Conservation (phyloP, 306 rosid species). For the Echinosophora koreensis region DNA sequence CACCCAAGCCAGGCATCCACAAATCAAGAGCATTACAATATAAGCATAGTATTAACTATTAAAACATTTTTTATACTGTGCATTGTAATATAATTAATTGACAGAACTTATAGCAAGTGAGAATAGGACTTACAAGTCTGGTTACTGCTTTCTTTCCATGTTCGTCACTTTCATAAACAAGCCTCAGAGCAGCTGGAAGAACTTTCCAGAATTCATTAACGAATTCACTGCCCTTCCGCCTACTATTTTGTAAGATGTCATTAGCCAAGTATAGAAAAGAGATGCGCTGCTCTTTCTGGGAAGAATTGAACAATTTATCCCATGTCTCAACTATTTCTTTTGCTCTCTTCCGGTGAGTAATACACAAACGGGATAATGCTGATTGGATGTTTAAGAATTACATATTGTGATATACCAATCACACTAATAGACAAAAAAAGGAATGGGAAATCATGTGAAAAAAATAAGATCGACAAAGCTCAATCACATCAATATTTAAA, state of each 20-base stretch:
- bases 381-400: slow-evolving; percentile 52
- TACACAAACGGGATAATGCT: slow-evolving; percentile 81
- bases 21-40: not conserved
- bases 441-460: not conserved
- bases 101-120: not conserved
- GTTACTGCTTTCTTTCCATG: slow-evolving; percentile 71
- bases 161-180: slow-evolving; percentile 66
- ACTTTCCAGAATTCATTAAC: slow-evolving; percentile 91
- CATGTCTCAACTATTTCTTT: slow-evolving; percentile 81
- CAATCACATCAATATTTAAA: not conserved
- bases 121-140: slow-evolving; percentile 66
- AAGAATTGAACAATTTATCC: slow-evolving; percentile 73
- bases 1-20: not conserved
- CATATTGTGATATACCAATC: slow-evolving; percentile 24
- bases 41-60: not conserved
- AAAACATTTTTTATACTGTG: not conserved
- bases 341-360: slow-evolving; percentile 75
- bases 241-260: slow-evolving; percentile 84
- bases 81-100: slow-evolving; percentile 16
- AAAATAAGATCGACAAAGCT: not conserved
- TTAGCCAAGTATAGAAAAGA: slow-evolving; percentile 81
- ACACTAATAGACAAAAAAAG: not conserved
- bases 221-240: slow-evolving; percentile 85
- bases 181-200: slow-evolving; percentile 74
- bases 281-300: slow-evolving; percentile 73